Evolutionary conservation across 495 filamentous ascomycete genomes (phyloP), one percentile per base, ranked within the genome.

Genomic region (Durotheca rogersii): DNA sequence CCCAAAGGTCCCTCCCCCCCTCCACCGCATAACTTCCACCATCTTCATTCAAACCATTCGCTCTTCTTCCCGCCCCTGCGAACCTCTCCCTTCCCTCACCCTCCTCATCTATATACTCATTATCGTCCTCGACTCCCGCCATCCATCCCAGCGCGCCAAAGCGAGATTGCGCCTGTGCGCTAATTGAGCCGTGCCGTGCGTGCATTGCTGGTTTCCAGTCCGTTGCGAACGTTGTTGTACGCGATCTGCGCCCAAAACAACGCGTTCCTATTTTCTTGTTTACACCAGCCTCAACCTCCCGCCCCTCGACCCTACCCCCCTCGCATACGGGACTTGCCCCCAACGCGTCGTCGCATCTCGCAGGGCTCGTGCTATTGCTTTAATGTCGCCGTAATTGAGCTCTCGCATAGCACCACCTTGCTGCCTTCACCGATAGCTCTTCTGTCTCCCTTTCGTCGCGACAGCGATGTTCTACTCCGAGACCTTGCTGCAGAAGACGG

Each of bases 391-490:
- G 47, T 64, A 64, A 58, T 69, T 62, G 47, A 57, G 47, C 67
- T 7, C 29, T 38, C 14, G 15, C 38, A 31, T 60, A 51, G 14
- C 40, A 30, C 53, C 41, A 18, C 45, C 23, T 30, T 29, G 20
- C 34, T 38, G 43, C 39, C 39, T 43, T 31, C 6, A 39, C 7
- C 45, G 47, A 37, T 39, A 54, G 61, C 62, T 57, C 60, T 66
- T 64, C 65, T 67, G 72, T 61, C 54, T 66, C 64, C 42, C 46
- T 53, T 51, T 52, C 69, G 61, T 67, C 69, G 70, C 67, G 58
- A 40, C 59, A 78, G 72, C 67, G 66, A 98, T 98, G 93, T 98
- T 98, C 75, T 98, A 95, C 72, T 96, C 93, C 16, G 92, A 95
- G 75, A 90, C 90, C 36, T 81, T 98, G 47, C 82, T 98, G 52